Conservation (phyloP, 805 yeast species). For the Candida stauntonica region DNA sequence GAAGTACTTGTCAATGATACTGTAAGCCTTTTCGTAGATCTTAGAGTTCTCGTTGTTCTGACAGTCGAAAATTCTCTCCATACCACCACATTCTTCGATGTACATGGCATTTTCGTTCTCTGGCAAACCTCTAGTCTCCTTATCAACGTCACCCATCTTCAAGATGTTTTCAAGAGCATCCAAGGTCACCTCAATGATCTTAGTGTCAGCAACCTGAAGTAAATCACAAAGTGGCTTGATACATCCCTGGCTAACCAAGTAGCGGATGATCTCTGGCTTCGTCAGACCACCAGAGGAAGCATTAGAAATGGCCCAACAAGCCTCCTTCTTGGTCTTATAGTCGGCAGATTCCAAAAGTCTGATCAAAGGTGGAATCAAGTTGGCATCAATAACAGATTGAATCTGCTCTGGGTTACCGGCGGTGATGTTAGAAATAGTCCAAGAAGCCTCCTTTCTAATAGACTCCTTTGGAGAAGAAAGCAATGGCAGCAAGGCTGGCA, state of each 20-base stretch:
- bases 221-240: constrained; percentile 96
- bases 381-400: constrained; percentile 94
- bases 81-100: constrained; percentile 98
- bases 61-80: constrained; percentile 91
- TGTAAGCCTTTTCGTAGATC: constrained; percentile 86
- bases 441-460: constrained; percentile 94
- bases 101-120: constrained; percentile 84
- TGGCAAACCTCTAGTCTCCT: constrained; percentile 63
- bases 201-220: constrained; percentile 80
- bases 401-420: constrained; percentile 96
- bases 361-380: constrained; percentile 86
- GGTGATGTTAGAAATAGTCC: constrained; percentile 97
- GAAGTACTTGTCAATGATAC: constrained; percentile 87
- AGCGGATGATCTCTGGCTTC: constrained; percentile 90
- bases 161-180: constrained; percentile 93
- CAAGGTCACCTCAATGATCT: constrained; percentile 89
- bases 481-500: constrained; percentile 77
- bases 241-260: constrained; percentile 91
- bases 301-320: constrained; percentile 98
- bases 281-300: constrained; percentile 94
- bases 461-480: constrained; percentile 84
- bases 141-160: constrained; percentile 91
- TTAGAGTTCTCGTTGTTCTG: constrained; percentile 90
- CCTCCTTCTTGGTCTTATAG: constrained; percentile 95
- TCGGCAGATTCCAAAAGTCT: constrained; percentile 79